Base-by-base conservation (phyloP, 805 yeast species). In the Candida andamanensis region DNA sequence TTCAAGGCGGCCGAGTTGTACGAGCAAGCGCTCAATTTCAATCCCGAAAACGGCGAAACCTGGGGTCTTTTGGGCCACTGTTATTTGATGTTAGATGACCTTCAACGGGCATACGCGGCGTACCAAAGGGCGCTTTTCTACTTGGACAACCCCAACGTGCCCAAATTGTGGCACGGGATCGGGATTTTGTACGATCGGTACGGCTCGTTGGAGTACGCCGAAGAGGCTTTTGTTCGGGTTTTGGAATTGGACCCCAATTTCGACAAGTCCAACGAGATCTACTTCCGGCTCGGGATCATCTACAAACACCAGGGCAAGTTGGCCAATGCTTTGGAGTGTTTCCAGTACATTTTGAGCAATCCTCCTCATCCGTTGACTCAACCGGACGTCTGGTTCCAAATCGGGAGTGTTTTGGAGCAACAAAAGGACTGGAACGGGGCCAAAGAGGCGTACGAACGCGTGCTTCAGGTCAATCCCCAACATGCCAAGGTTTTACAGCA, bases 41-140 rank as follows among this genome's bases (percentile, higher is more conserved):
- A 80, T 48, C 90, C 87, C 14, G 90, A 85, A 52, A 80, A 86
- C 47, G 96, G 97, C 37, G 97, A 90, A 47, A 85, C 94, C 22
- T 92, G 98, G 97, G 97, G 97, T 0, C 73, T 90, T 11, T 65
- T 89, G 47, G 95, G 98, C 32, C 97, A 92, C 61, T 92, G 98
- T 63, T 92, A 87, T 54, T 66, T 92, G 46, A 92, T 92, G 96
- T 67, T 89, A 55, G 98, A 92, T 58, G 98, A 92, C 50, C 70
- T 92, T 39, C 96, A 85, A 56, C 76, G 95, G 48, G 97, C 97
- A 6, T 92, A 92, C 56, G 82, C 89, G 27, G 95, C 97, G 3
- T 92, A 92, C 63, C 98, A 92, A 63, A 89, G 94, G 53, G 97
- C 97, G 3, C 67, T 92, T 29, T 83, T 85, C 58, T 92, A 86